phyloP scores from a whole-genome alignment of 169 alveolate species.

The Plasmodium gaboni region DNA sequence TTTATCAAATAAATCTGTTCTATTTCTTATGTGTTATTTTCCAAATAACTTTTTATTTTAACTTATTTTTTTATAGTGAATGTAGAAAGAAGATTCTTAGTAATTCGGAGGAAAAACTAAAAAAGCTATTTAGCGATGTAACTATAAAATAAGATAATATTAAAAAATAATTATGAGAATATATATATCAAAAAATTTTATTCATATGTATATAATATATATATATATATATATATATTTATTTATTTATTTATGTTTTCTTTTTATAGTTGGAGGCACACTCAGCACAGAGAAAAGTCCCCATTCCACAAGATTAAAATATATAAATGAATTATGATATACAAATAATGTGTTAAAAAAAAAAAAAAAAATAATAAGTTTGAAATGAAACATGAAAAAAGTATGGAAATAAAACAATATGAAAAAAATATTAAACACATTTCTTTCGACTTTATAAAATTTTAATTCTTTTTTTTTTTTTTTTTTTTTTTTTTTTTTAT shows the following conservation, averaged over 20 bases:
- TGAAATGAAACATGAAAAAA: background rate
- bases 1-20: no score
- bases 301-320: conserved; percentile 34
- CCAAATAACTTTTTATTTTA: no score
- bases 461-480: background rate
- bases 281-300: conserved; percentile 54
- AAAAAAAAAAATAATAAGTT: conserved; percentile 2
- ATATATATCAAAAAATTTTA: background rate
- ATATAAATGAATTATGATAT: background rate
- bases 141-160: background rate
- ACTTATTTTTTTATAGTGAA: conserved; percentile 20
- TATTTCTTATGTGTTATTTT: background rate
- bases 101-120: conserved; percentile 66
- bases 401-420: background rate
- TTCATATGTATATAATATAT: background rate
- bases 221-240: background rate
- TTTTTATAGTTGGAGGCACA: conserved; percentile 43
- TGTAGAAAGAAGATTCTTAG: conserved; percentile 58
- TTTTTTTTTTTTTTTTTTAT: background rate
- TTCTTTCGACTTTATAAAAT: background rate
- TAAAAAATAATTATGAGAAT: background rate
- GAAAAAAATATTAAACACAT: conserved; percentile 2
- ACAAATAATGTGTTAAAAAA: background rate
- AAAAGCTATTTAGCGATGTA: conserved; percentile 69
- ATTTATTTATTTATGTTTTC: conserved; percentile 1